Base-by-base conservation (phyloP, 140 eudicot species). In the Ambrosia hybrid region DNA sequence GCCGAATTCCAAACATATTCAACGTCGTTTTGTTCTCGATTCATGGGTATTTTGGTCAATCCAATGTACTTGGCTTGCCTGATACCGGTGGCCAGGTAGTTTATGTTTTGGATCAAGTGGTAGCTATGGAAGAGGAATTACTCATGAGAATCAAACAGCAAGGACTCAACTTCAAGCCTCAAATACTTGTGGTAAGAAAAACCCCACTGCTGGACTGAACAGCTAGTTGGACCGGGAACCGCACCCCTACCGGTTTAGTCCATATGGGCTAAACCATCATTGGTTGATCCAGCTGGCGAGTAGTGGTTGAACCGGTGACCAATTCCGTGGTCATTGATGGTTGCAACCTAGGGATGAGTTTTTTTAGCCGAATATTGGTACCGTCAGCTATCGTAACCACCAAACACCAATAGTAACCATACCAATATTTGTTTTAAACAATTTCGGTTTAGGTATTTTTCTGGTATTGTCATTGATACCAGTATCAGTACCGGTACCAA, bases 11-110 rank as follows among this genome's bases (percentile, higher is more conserved):
- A 12, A 83, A 73, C 48, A 83, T 89, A 16, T 95, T 91, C 85
- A 91, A 86, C 16, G 78, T 91, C 34, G 97, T 95, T 5, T 74
- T 91, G 8, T 91, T 95, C 80, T 95, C 99, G 17, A 88, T 88
- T 30, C 99, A 95, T 76, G 99, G 99, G 61, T 95, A 91, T 69
- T 95, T 95, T 71, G 99, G 99, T 61, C 99, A 95, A 74, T 73
- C 95, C 9, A 86, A 91, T 72, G 99, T 95, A 68, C 99, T 95
- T 52, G 99, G 99, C 51, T 85, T 91, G 85, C 99, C 99, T 11
- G 99, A 95, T 78, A 95, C 97, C 0, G 99, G 97, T 4, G 99
- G 99, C 12, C 97, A 95, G 80, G 99, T 91, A 55, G 97, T 95
- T 72, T 95, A 95, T 70, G 97, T 95, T 37, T 81, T 95, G 86